Conservation (phyloP, 129 eudicot species). For the sunflower (Helianthus annuus) region DNA sequence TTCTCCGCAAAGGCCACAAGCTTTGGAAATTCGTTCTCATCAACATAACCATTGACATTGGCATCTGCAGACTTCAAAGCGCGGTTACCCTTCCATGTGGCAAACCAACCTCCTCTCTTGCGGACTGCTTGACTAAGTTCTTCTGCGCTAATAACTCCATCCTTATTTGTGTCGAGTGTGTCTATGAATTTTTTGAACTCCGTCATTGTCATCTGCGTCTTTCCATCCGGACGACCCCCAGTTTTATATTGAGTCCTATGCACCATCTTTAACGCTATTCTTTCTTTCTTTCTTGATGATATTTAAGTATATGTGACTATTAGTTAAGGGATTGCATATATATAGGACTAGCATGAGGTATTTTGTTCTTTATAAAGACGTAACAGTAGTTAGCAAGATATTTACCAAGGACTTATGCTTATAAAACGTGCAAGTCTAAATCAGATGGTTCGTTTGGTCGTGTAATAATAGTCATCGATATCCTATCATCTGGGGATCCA, state of each 20-base stretch:
- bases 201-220: slow-evolving; percentile 28
- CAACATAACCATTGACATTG: slow-evolving; percentile 27
- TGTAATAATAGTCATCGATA: too few species aligned
- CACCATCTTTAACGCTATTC: slow-evolving; percentile 3
- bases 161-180: slow-evolving; percentile 22
- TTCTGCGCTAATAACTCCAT: slow-evolving; percentile 28
- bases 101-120: slow-evolving; percentile 23
- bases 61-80: slow-evolving; percentile 27
- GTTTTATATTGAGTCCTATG: neutral
- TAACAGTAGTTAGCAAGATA: too few species aligned
- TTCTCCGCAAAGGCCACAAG: slow-evolving; percentile 39
- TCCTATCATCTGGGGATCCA: too few species aligned
- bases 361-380: too few species aligned
- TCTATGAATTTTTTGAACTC: slow-evolving; percentile 27
- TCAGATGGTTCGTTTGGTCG: too few species aligned
- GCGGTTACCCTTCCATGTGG: slow-evolving; percentile 24
- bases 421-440: too few species aligned
- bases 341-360: too few species aligned
- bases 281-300: too few species aligned
- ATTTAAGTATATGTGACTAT: too few species aligned
- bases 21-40: slow-evolving; percentile 27
- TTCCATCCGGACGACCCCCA: neutral
- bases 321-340: too few species aligned
- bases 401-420: too few species aligned
- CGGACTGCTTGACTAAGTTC: slow-evolving; percentile 33